These are phyloP conservation scores for Hyaloraphidium curvatum DNA, from an alignment of 192 early-diverging fungal genomes.

Conservation along the genomic window DNA sequence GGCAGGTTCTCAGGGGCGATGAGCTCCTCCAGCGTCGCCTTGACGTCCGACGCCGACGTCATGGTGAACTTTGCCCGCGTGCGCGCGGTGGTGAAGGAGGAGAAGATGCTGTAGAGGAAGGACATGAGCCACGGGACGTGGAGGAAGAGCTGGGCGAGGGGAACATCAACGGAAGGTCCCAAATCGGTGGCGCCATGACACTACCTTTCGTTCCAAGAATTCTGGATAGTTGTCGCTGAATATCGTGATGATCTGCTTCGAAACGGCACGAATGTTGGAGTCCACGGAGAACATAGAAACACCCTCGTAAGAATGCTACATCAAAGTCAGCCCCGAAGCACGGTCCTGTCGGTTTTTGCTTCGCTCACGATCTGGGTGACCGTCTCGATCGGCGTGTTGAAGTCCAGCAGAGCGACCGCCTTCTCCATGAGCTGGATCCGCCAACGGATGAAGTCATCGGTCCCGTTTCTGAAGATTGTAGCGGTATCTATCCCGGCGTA, in stretches of 20 bases:
- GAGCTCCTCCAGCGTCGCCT: neutral
- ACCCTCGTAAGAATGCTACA: conserved; percentile 11
- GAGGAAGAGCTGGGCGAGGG: no score
- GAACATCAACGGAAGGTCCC: no score
- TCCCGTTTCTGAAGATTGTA: conserved; percentile 7
- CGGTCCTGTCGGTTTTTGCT: no score
- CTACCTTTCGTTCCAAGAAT: conserved; percentile 15
- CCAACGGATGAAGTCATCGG: conserved; percentile 15
- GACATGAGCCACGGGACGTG: conserved; percentile 12
- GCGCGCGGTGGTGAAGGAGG: conserved; percentile 6
- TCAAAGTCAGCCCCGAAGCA: no score
- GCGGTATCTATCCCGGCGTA: conserved; percentile 6
- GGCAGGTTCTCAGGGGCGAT: conserved; percentile 6
- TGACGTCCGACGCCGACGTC: neutral
- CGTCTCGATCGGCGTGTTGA: neutral
- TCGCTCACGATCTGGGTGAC: conserved; percentile 6
- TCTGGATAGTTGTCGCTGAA: conserved; percentile 20
- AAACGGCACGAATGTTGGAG: conserved; percentile 11
- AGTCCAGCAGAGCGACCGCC: conserved; percentile 14
- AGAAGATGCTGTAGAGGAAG: conserved; percentile 10
- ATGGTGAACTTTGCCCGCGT: conserved; percentile 13
- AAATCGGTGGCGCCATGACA: no score
- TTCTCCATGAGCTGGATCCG: conserved; percentile 16
- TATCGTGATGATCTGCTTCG: conserved; percentile 13
- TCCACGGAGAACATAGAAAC: conserved; percentile 7